phyloP scores from a whole-genome alignment of 2,329 filamentous ascomycete genomes.

The Claviceps citrina region DNA sequence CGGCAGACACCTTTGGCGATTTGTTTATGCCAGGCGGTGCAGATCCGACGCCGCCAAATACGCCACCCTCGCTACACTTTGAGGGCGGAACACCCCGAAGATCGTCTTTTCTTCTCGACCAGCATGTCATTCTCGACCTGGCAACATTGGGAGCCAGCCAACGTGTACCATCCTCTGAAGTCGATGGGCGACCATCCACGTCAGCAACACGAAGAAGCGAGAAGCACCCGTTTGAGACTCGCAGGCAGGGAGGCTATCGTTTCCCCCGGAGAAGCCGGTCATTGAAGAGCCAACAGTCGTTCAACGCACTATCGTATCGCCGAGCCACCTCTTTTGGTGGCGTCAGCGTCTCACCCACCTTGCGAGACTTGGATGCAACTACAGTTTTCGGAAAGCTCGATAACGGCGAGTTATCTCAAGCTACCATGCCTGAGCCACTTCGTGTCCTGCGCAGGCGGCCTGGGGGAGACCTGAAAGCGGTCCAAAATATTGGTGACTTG shows the following conservation, averaged over 20 bases:
- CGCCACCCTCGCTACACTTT: constrained; percentile 33
- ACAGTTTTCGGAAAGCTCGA: constrained; percentile 38
- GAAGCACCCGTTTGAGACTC: constrained; percentile 15
- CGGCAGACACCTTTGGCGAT: constrained; percentile 39
- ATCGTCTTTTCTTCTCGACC: constrained; percentile 40
- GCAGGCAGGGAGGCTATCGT: constrained; percentile 13
- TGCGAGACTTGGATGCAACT: constrained; percentile 47
- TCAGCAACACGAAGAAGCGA: constrained; percentile 13
- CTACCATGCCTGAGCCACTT: constrained; percentile 33
- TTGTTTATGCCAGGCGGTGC: constrained; percentile 31
- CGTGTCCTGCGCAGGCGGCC: constrained; percentile 55
- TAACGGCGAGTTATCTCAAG: constrained; percentile 24
- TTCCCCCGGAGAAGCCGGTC: constrained; percentile 32
- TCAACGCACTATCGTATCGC: constrained; percentile 35
- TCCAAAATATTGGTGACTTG: constrained; percentile 47
- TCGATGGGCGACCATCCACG: constrained; percentile 18
- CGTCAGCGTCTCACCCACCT: constrained; percentile 32
- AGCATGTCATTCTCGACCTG: constrained; percentile 32
- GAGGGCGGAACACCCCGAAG: constrained; percentile 32
- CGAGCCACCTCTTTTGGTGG: constrained; percentile 48
- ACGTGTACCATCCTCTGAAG: constrained; percentile 17
- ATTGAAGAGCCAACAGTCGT: constrained; percentile 32
- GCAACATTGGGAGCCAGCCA: constrained; percentile 21
- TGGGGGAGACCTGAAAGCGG: constrained; percentile 59
- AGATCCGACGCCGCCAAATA: constrained; percentile 45